Evolutionary conservation across 495 filamentous ascomycete species (phyloP), one percentile per base, ranked within the genome.

Genomic region (Physcia stellaris): DNA sequence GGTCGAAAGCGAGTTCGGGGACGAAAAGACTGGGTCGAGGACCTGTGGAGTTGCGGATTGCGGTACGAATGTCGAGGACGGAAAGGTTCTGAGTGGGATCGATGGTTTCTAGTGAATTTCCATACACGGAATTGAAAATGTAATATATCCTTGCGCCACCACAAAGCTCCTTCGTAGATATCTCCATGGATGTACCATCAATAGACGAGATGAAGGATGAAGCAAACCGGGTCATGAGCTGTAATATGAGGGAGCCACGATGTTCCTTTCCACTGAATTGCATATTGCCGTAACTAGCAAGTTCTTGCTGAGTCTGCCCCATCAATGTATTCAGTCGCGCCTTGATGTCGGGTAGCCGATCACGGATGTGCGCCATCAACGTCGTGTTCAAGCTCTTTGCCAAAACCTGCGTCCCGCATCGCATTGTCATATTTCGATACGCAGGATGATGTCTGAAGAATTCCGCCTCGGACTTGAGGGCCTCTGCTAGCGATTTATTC

Each of bases 121-220:
- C 92, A 59, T 96, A 99, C 11, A 99, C 92, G 27, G 88, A 94
- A 58, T 99, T 99, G 67, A 99, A 99, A 37, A 99, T 96, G 59
- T 99, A 99, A 60, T 99, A 99, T 44, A 99, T 95, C 18, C 90
- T 74, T 13, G 90, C 90, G 42, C 90, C 90, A 48, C 90, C 90
- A 51, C 90, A 94, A 3, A 99, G 78, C 52, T 99, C 90, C 57
- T 96, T 96, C 5, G 90, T 99, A 6, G 92, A 95, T 43, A 99
- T 96, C 52, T 99, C 92, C 17, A 87, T 92, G 1, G 86, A 94
- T 13, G 90, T 96, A 56, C 90, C 90, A 53, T 99, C 90, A 49
- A 99, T 99, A 7, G 90, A 95, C 4, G 90, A 90, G 52, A 96
- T 95, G 63, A 99, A 99, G 2, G 86, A 93, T 1, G 86, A 85